Conservation (phyloP, 208 protist genomes). For the Acanthamoeba castellanii region DNA sequence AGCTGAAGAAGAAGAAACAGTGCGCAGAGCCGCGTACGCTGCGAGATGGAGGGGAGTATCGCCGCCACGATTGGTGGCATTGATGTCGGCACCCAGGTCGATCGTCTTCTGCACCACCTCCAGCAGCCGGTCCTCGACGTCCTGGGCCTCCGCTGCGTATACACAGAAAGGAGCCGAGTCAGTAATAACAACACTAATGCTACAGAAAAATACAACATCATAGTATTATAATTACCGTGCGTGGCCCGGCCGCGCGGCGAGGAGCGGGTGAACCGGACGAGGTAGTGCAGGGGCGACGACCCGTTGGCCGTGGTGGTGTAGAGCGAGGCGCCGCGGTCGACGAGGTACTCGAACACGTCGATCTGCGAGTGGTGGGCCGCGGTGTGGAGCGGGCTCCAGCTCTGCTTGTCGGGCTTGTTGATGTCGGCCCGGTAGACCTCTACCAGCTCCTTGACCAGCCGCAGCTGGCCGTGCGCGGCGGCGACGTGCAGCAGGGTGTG, state of each 20-base stretch:
- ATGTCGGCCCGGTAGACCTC: conserved; percentile 23
- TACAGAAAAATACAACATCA: too few species aligned
- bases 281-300: conserved; percentile 13
- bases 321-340: conserved; percentile 40
- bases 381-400: conserved; percentile 39
- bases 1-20: neutral
- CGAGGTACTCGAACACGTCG: conserved; percentile 50
- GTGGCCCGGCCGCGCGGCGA: neutral
- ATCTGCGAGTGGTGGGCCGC: neutral
- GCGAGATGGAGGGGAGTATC: conserved; percentile 38
- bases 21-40: neutral
- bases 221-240: neutral
- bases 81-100: conserved; percentile 21
- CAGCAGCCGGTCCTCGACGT: neutral
- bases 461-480: neutral
- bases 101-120: conserved; percentile 21
- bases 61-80: conserved; percentile 1
- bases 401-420: conserved; percentile 41
- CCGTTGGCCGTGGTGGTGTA: conserved; percentile 20
- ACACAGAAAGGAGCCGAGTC: neutral
- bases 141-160: neutral
- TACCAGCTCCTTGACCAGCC: conserved; percentile 18
- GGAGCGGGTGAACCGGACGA: neutral
- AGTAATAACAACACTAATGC: too few species aligned
- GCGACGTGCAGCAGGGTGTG: conserved; percentile 48